Evolutionary conservation across 306 rosid genomes (phyloP).

Genomic region (Lagenaria siceraria): DNA sequence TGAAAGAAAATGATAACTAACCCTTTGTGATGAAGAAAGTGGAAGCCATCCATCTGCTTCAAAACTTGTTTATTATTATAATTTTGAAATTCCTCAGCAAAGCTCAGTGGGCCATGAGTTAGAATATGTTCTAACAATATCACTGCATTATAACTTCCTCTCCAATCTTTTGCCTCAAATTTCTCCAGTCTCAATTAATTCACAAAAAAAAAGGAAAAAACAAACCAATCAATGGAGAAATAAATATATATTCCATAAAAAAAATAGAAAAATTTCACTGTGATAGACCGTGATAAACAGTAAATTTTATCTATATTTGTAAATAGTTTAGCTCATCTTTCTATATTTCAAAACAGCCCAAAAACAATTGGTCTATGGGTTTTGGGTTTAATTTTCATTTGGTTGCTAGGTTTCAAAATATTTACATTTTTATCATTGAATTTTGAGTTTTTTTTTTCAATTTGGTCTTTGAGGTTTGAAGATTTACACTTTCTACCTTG

Average conservation of each 20-base stretch:
- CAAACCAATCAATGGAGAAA: neutral
- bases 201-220: neutral
- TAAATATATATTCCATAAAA: neutral
- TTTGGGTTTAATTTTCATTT: no score
- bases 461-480: no score
- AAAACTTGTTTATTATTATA: conserved; percentile 18
- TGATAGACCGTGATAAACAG: no score
- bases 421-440: no score
- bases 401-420: no score
- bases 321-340: no score
- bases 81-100: conserved; percentile 41
- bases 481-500: no score
- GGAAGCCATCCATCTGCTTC: conserved; percentile 37
- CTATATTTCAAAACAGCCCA: no score
- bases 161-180: conserved; percentile 47
- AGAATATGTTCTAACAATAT: conserved; percentile 54
- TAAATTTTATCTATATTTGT: no score
- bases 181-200: conserved; percentile 32
- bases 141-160: conserved; percentile 53
- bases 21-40: conserved; percentile 57
- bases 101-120: conserved; percentile 66
- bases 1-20: neutral
- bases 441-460: no score
- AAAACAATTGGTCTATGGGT: neutral
- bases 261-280: no score